phyloP scores from a whole-genome alignment of 2,329 filamentous ascomycete species.

The Fusarium anguioides region DNA sequence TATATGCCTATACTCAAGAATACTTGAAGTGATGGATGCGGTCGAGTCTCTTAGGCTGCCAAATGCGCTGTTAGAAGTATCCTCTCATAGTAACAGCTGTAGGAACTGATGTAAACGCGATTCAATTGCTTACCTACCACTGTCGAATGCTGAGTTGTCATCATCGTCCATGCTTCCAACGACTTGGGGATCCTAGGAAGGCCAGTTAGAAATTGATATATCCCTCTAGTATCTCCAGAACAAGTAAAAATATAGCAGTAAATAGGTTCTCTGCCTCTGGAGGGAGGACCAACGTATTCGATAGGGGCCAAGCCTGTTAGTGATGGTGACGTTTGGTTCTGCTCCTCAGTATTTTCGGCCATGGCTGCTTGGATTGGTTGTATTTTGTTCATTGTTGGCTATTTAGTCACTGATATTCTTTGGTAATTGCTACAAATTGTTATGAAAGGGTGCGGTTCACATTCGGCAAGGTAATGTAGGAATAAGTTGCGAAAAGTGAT shows the following conservation, averaged over 20 bases:
- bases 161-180: slow-evolving; percentile 19
- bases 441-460: too few relatives aligned
- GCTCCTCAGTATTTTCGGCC: background rate
- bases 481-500: too few relatives aligned
- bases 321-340: background rate
- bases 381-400: background rate
- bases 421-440: background rate
- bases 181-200: slow-evolving; percentile 21
- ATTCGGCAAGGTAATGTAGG: too few relatives aligned
- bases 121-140: slow-evolving; percentile 5
- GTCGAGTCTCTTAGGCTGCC: slow-evolving; percentile 24
- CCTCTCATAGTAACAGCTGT: too few relatives aligned
- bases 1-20: slow-evolving; percentile 45
- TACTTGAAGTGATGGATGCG: slow-evolving; percentile 30
- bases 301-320: background rate
- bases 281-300: background rate
- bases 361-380: background rate
- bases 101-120: background rate
- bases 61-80: background rate
- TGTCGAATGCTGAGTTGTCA: background rate
- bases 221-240: too few relatives aligned
- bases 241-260: background rate
- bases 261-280: background rate
- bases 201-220: background rate
- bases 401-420: background rate